Evolutionary conservation across 495 filamentous ascomycete genomes (phyloP), one percentile per base, ranked within the genome.

Genomic region (Podospora didyma): DNA sequence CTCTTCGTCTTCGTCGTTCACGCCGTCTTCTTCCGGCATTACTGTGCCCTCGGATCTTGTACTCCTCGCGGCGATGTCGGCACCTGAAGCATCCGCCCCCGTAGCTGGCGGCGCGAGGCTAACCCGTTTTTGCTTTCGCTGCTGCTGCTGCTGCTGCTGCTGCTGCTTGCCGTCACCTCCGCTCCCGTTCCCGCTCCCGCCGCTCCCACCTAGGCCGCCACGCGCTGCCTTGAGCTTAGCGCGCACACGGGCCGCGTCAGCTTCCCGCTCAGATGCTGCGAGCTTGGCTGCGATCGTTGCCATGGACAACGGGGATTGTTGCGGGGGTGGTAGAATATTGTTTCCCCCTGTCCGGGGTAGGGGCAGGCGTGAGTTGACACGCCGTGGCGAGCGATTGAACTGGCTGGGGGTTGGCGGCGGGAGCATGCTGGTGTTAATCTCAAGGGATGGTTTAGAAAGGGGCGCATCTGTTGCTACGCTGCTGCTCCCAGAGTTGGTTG

Each of bases 261-360:
- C 80, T 39, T 83, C 79, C 47, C 79, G 70, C 49, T 82, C 80
- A 2, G 78, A 76, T 7, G 80, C 80, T 3, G 76, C 80, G 0
- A 82, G 72, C 56, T 82, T 83, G 14, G 79, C 80, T 1, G 77
- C 73, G 49, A 83, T 83, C 31, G 73, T 75, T 19, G 77, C 74
- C 72, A 82, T 79, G 28, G 69, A 77, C 1, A 83, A 57, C 0
- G 78, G 78, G 19, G 72, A 77, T 58, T 81, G 77, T 17, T 73
- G 76, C n/a, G 72, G 68, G 7, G 67, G 62, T 4, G 67, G 68
- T 19, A 69, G 60, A 9, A 64, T 23, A 22, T 19, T 52, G 54
- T 31, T 56, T 49, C 59, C 61, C 4, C 53, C 64, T 12, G 54
- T 62, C 1, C 71, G 63, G 7, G 71, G 74, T 0, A 75, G 62